phyloP scores from a whole-genome alignment of 176 grass and related monocot species.

The Rhynchospora tenuis region DNA sequence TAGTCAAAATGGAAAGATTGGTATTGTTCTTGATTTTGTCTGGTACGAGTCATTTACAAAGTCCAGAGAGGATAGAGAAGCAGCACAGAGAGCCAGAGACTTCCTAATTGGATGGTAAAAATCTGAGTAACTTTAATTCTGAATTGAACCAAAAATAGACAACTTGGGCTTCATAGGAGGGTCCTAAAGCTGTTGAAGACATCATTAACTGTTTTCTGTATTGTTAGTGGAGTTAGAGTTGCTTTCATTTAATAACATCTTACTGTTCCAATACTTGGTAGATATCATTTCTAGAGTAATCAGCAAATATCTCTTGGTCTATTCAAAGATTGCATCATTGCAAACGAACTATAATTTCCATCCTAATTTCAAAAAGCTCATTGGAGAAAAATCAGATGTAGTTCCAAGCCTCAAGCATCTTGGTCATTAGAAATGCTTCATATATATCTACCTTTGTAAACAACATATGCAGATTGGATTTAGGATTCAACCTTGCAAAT shows the following conservation, averaged over 20 bases:
- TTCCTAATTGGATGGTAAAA: constrained; percentile 86
- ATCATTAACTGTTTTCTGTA: not conserved
- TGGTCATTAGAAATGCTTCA: not conserved
- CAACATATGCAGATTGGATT: not conserved
- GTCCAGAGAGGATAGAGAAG: constrained; percentile 56
- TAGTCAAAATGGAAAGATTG: constrained; percentile 51
- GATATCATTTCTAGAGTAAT: not conserved
- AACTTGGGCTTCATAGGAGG: not conserved
- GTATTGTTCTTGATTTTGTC: constrained; percentile 63
- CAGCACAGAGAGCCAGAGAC: constrained; percentile 85
- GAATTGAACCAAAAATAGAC: not conserved
- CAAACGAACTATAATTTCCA: not conserved
- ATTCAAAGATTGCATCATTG: not conserved
- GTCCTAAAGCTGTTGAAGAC: not conserved
- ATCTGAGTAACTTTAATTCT: not conserved
- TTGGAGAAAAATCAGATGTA: not conserved
- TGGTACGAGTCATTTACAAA: constrained; percentile 70
- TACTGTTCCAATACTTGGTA: not conserved
- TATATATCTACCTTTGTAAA: not conserved
- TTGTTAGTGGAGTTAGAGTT: not conserved
- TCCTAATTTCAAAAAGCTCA: not conserved
- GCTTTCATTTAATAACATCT: not conserved
- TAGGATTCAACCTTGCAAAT: not conserved
- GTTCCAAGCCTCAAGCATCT: not conserved
- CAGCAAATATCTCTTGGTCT: not conserved